These are phyloP conservation scores for Hibiscus mutabilis DNA, from an alignment of 345 rosid genomes.

Conservation along the genomic window DNA sequence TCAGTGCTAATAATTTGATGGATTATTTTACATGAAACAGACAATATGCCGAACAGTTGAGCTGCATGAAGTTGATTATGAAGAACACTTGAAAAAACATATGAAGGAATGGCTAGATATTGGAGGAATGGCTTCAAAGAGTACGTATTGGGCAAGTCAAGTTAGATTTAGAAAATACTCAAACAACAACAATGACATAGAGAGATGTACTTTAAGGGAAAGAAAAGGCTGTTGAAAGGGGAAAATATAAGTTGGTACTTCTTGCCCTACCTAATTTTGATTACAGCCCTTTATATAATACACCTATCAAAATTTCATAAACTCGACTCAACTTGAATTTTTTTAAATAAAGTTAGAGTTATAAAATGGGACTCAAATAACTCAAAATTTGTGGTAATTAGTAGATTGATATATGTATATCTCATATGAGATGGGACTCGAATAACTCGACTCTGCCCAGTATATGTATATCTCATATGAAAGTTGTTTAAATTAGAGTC, in stretches of 20 bases:
- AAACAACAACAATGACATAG: background rate
- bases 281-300: background rate
- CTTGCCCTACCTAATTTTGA: background rate
- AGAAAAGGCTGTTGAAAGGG: background rate
- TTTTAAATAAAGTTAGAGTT: too few species aligned
- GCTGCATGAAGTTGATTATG: background rate
- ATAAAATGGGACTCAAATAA: too few species aligned
- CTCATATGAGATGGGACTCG: too few species aligned
- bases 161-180: background rate
- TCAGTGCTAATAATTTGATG: background rate
- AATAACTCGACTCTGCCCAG: too few species aligned
- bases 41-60: background rate
- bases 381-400: too few species aligned
- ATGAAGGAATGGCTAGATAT: background rate
- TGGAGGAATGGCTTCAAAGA: background rate
- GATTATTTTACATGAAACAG: background rate
- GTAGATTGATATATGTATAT: too few species aligned
- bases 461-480: too few species aligned
- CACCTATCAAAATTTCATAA: background rate
- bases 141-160: background rate
- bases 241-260: background rate
- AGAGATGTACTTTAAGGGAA: background rate
- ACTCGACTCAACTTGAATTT: too few species aligned
- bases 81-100: background rate
- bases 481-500: too few species aligned